A percentile compares a stretch with the other conserved stretches of the same genome.
Conservation (phyloP, 106 monocot genomes). For the Triglochin maritima region DNA sequence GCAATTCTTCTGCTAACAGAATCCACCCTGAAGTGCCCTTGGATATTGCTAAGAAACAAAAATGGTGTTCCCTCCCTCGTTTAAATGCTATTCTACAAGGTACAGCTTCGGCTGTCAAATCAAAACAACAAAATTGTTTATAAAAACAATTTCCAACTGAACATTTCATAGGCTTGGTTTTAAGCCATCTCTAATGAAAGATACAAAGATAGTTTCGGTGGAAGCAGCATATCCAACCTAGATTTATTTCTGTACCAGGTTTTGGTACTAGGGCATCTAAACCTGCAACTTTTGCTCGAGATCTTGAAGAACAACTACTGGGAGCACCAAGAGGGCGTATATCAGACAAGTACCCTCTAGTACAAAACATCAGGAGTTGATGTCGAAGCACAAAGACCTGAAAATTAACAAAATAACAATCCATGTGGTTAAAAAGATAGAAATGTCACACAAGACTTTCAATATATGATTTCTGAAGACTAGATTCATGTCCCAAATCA, state of each 20-base stretch:
- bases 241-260: constrained; percentile 71
- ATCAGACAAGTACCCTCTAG: constrained; percentile 54
- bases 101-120: constrained; percentile 50
- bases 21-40: constrained; percentile 75
- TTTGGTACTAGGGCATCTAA: constrained; percentile 58
- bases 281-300: constrained; percentile 29
- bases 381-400: constrained; percentile 88
- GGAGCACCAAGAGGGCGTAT: constrained; percentile 46
- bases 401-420: not conserved
- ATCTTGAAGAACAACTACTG: constrained; percentile 20
- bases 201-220: too few species aligned
- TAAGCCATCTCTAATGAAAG: too few species aligned
- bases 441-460: not conserved
- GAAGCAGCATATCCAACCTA: constrained; percentile 35
- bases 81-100: constrained; percentile 98
- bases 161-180: not conserved
- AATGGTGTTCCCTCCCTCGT: constrained; percentile 88
- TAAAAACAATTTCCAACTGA: not conserved
- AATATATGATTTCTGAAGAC: too few species aligned
- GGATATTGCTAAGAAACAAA: constrained; percentile 69
- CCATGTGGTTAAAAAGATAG: not conserved
- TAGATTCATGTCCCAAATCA: too few species aligned
- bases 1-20: constrained; percentile 72
- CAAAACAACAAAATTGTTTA: constrained; percentile 5
- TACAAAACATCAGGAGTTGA: constrained; percentile 69